Percentiles rank a stretch among this genome's conserved stretches.
Conservation (phyloP, 2,329 filamentous ascomycete species). For the Hypomyces rosellus region DNA sequence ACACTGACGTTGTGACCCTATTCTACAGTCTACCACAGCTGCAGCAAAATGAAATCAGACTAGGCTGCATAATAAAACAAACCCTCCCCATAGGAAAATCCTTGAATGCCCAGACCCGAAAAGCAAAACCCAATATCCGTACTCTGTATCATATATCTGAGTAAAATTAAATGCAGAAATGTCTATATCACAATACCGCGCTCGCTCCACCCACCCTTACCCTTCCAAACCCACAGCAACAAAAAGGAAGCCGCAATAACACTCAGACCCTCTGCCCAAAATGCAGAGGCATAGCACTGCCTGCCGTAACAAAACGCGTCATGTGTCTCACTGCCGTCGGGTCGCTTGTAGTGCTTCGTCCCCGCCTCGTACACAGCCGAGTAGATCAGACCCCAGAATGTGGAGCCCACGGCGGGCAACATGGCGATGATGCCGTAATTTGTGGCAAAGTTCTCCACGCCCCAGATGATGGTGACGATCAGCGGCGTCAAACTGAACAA, state of each 20-base stretch:
- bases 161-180: background rate
- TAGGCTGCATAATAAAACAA: no score
- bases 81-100: no score
- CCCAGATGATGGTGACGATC: slow-evolving; percentile 95
- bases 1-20: no score
- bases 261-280: slow-evolving; percentile 79
- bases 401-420: slow-evolving; percentile 80
- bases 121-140: no score
- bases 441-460: slow-evolving; percentile 95
- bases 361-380: slow-evolving; percentile 70
- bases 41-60: no score
- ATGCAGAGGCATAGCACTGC: slow-evolving; percentile 72
- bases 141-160: no score
- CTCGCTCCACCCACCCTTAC: slow-evolving; percentile 65
- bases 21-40: no score
- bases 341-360: slow-evolving; percentile 36
- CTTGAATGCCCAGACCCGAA: no score
- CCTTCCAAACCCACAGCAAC: slow-evolving; percentile 77
- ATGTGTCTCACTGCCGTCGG: slow-evolving; percentile 28
- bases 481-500: slow-evolving; percentile 86
- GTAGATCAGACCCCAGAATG: slow-evolving; percentile 88
- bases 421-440: slow-evolving; percentile 96
- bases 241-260: slow-evolving; percentile 70
- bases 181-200: slow-evolving; percentile 61
- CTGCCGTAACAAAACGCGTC: slow-evolving; percentile 71